A percentile compares a stretch with the other conserved stretches of the same genome.
These are phyloP conservation scores for Elaeis oleifera DNA, from an alignment of 202 grass and related monocot species.

Conservation along the genomic window DNA sequence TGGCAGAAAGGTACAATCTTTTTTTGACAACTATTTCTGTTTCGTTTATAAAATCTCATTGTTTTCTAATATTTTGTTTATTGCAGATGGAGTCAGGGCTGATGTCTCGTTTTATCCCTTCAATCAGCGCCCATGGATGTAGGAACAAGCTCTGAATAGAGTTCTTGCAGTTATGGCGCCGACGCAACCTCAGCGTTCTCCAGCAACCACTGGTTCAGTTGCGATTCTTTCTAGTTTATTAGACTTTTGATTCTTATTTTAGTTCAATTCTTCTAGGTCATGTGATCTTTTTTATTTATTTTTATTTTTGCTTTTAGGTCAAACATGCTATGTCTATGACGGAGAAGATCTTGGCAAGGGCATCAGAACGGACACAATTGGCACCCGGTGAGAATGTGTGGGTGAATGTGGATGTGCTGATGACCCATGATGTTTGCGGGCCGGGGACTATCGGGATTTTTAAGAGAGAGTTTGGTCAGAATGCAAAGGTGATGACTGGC, in stretches of 20 bases:
- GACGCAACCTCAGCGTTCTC: constrained; percentile 35
- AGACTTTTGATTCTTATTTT: background rate
- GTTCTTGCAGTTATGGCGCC: constrained; percentile 54
- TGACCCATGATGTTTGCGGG: constrained; percentile 91
- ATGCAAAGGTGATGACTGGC: constrained; percentile 40
- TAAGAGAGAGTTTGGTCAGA: constrained; percentile 77
- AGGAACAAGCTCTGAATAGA: constrained; percentile 13
- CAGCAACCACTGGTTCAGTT: constrained; percentile 72
- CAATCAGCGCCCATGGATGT: constrained; percentile 28
- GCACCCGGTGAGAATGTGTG: constrained; percentile 95
- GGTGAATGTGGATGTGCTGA: constrained; percentile 91
- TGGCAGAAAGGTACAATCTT: constrained; percentile 21
- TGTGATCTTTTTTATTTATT: background rate
- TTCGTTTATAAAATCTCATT: background rate
- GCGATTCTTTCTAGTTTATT: constrained; percentile 1
- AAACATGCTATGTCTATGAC: constrained; percentile 87
- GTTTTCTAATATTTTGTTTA: background rate
- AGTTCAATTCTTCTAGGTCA: background rate
- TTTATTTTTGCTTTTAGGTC: constrained; percentile 26
- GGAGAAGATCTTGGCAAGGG: constrained; percentile 88
- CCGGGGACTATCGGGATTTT: constrained; percentile 86
- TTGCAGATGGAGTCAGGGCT: constrained; percentile 46
- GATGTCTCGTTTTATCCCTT: constrained; percentile 21
- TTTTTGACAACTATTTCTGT: constrained; percentile 1
- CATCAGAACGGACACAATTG: constrained; percentile 56